Base-by-base conservation (phyloP, 1,139 yeast species). In the Scheffersomyces segobiensis region DNA sequence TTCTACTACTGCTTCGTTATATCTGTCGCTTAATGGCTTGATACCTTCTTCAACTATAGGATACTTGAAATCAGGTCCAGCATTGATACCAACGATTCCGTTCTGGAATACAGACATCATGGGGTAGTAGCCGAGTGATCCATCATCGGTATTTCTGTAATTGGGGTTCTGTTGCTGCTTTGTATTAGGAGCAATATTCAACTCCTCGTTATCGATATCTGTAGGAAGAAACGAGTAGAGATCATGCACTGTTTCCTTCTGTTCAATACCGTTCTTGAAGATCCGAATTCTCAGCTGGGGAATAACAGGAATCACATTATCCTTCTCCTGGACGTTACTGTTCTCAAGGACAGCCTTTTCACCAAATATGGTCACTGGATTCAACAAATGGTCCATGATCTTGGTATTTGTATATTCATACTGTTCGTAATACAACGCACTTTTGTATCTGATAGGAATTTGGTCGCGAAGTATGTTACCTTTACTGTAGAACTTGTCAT, bases 71-170 rank as follows among this genome's bases (percentile, higher is more conserved):
- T 83, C 75, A 0, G 93, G 93, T 0, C 93, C 93, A 17, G 91
- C 79, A 63, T 87, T 87, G 56, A 92, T 72, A 57, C 83, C 77
- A 7, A 91, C 97, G 17, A 84, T 77, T 0, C 98, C 99, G 12
- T 90, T 90, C 63, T 86, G 86, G 69, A 87, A 95, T 47, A 90
- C 91, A 57, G 97, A 90, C 46, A 92, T 79, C 76, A 93, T 91
- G 1, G 99, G 99, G 72, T 87, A 95, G 71, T 96, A 95, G 0
- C 98, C 99, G 57, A 93, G 74, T 53, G 86, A 79, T 1, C 97
- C 97, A 69, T 95, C 98, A 70, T 95, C 93, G 62, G 73, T 82
- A 72, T 74, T 78, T 62, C 77, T 76, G 65, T 81, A 84, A 48
- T 75, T 76, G n/a, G 81, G 74, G 54, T 84, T 78, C 63, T 75